Base-by-base conservation (phyloP, 768 basidiomycete species). In the Kwoniella europaea region DNA sequence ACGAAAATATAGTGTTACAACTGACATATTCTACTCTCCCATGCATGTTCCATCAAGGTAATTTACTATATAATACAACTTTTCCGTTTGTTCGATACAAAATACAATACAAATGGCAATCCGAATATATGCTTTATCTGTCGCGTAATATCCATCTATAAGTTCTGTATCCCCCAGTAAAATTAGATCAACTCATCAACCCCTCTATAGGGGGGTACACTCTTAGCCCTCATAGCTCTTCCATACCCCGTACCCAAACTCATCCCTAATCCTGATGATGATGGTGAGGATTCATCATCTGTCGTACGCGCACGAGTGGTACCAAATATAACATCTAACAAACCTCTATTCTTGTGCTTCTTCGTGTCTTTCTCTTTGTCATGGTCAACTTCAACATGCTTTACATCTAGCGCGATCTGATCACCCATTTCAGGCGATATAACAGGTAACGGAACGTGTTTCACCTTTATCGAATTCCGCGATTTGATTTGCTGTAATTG, bases 321-420 rank as follows among this genome's bases (percentile, higher is more conserved):
- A 20, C 65, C 65, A 44, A 67, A 67, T n/a, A 67, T 43, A 12
- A 67, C 65, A 7, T 67, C 65, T 12, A 67, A 52, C 24, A 67
- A 41, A 20, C 65, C 57, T 52, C 65, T 56, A 52, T 61, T 42
- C 56, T 27, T 53, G 7, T 50, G 10, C 53, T 66, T 42, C 24
- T 44, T 16, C 55, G 22, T 41, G 2, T 22, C 52, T 42, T 54
- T 54, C 16, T 20, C 27, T 29, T 18, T 54, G 20, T 27, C 13
- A 18, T 54, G 10, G n/a, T 63, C 64, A 18, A 58, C 56, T 46
- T 57, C 42, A 16, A 56, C 65, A 43, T 57, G 27, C 35, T 57
- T 20, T 22, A n/a, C 65, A 12, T n/a, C 35, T 35, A n/a, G 6
- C 9, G 65, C 54, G 2, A 55, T 22, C 18, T 24, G 35, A 10